Conservation (phyloP, 257 asterid species). For the Striga asiatica region DNA sequence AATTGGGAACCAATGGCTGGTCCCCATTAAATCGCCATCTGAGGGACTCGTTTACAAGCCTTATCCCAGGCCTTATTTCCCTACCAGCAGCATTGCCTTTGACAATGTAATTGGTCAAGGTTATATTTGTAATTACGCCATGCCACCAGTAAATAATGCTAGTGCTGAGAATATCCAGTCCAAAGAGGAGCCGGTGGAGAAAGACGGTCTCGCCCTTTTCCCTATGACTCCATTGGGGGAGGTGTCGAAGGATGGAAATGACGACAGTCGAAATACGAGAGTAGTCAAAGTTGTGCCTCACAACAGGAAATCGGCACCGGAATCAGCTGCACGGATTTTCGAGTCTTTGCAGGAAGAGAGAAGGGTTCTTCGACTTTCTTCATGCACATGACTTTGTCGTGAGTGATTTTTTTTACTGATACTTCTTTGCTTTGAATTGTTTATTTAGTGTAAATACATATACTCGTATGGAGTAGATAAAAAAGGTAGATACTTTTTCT, state of each 20-base stretch:
- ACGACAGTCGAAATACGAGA: slow-evolving; percentile 21
- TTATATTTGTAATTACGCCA: too few species aligned
- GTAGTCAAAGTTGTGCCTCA: slow-evolving; percentile 77
- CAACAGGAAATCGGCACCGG: slow-evolving; percentile 46
- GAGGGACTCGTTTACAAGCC: too few species aligned
- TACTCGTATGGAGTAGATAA: too few species aligned
- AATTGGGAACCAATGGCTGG: slow-evolving; percentile 45
- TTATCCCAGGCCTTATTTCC: slow-evolving; percentile 43
- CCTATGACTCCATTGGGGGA: slow-evolving; percentile 42
- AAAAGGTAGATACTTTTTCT: too few species aligned
- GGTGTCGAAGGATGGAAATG: slow-evolving; percentile 2
- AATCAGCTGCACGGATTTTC: slow-evolving; percentile 68
- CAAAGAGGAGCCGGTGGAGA: slow-evolving; percentile 19
- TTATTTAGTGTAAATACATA: too few species aligned
- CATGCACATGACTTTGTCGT: too few species aligned
- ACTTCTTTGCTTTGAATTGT: too few species aligned
- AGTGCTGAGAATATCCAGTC: slow-evolving; percentile 22
- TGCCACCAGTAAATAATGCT: too few species aligned
- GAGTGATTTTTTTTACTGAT: too few species aligned
- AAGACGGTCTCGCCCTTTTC: slow-evolving; percentile 47
- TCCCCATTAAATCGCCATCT: slow-evolving; percentile 55
- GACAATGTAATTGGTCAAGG: too few species aligned
- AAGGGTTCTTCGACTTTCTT: slow-evolving; percentile 13
- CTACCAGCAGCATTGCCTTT: slow-evolving; percentile 19
- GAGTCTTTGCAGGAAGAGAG: slow-evolving; percentile 70